phyloP scores from a whole-genome alignment of 495 filamentous ascomycete genomes.

The Annulohypoxylon moriforme region DNA sequence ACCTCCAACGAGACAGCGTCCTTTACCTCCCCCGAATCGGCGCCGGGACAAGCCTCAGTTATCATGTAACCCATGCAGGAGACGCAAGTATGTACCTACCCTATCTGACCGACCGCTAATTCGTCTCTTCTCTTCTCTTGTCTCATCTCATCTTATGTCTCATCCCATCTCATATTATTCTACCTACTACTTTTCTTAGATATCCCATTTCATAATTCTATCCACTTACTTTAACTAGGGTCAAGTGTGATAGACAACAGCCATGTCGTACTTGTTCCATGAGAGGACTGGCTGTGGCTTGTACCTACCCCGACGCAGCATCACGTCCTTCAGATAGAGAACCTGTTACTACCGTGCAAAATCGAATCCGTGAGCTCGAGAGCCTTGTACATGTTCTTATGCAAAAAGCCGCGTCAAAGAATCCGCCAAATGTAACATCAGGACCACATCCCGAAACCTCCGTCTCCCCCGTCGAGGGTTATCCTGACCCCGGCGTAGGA shows the following conservation, averaged over 20 bases:
- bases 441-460: background rate
- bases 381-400: slow-evolving; percentile 43
- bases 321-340: slow-evolving; percentile 32
- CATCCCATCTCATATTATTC: background rate
- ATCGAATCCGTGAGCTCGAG: slow-evolving; percentile 48
- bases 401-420: slow-evolving; percentile 30
- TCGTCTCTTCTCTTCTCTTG: background rate
- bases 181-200: background rate
- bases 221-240: slow-evolving; percentile 13
- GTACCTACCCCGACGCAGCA: slow-evolving; percentile 43
- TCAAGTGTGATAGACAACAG: slow-evolving; percentile 49
- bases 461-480: slow-evolving; percentile 8
- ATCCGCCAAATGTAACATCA: slow-evolving; percentile 19
- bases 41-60: slow-evolving; percentile 52
- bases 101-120: too few species aligned
- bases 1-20: slow-evolving; percentile 35
- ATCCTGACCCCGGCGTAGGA: slow-evolving; percentile 14
- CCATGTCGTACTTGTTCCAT: slow-evolving; percentile 50
- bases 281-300: slow-evolving; percentile 46
- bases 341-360: slow-evolving; percentile 34
- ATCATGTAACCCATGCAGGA: slow-evolving; percentile 49
- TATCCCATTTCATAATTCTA: background rate
- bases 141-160: background rate
- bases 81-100: slow-evolving; percentile 45
- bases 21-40: slow-evolving; percentile 42